Evolutionary conservation across 768 basidiomycete species (phyloP).

Genomic region (Mycena leptocephala): DNA sequence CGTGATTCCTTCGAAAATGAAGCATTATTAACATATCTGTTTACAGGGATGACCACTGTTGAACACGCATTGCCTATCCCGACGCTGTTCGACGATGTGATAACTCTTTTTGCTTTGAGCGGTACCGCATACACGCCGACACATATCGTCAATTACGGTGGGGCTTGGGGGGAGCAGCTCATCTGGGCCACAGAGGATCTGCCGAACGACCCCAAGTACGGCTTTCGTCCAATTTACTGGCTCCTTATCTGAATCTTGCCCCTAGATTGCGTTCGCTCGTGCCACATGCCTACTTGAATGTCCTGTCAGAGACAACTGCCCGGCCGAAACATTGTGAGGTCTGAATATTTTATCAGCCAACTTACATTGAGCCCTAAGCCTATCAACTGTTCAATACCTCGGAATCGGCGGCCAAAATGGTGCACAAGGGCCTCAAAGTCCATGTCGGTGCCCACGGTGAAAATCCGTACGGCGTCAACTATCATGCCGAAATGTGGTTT

Average conservation of each 20-base stretch:
- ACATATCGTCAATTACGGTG: conserved; percentile 85
- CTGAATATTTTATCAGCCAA: not conserved
- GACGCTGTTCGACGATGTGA: conserved; percentile 75
- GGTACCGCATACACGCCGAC: conserved; percentile 85
- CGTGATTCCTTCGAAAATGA: no score
- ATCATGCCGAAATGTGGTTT: conserved; percentile 84
- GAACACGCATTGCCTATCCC: conserved; percentile 82
- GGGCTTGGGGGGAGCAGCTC: conserved; percentile 75
- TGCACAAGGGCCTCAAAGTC: no score
- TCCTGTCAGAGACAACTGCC: conserved; percentile 71
- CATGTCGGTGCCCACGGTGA: conserved; percentile 87
- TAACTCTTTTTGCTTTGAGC: conserved; percentile 74
- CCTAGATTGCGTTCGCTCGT: conserved; percentile 74
- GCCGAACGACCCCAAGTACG: conserved; percentile 79
- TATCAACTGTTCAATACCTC: conserved; percentile 81
- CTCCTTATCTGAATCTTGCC: not conserved
- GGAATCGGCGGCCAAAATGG: conserved; percentile 74
- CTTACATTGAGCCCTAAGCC: conserved; percentile 54
- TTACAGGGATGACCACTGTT: no score
- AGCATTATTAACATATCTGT: no score
- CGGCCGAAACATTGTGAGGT: conserved; percentile 74
- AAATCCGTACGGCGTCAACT: conserved; percentile 81
- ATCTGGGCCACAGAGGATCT: conserved; percentile 79
- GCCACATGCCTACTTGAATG: conserved; percentile 76
- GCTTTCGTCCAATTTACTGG: not conserved